Evolutionary conservation across 768 basidiomycete species (phyloP).

Genomic region (Cystoderma amianthinum): DNA sequence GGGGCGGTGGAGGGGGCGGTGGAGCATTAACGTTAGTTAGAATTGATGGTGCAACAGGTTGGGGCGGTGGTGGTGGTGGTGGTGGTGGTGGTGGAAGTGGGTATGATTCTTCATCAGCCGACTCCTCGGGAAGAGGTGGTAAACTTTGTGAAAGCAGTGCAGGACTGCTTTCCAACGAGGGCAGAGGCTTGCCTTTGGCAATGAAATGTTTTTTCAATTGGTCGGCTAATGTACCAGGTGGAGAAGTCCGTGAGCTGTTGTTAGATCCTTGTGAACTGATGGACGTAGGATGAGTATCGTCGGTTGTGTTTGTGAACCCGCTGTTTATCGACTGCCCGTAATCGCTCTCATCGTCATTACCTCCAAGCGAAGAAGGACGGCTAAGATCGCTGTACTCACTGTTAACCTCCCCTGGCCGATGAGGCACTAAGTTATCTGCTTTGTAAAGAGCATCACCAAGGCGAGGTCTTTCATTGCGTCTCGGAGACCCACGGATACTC

Average conservation of each 20-base stretch:
- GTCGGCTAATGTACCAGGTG: constrained; percentile 50
- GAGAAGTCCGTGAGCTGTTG: constrained; percentile 24
- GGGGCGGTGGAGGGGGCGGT: constrained; percentile 16
- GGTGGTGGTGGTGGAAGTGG: constrained; percentile 28
- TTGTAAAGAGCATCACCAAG: constrained; percentile 32
- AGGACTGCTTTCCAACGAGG: constrained; percentile 29
- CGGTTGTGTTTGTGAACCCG: constrained; percentile 42
- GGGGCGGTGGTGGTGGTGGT: constrained; percentile 28
- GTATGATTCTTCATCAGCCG: constrained; percentile 6
- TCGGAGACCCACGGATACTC: constrained; percentile 64
- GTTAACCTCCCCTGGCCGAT: constrained; percentile 29
- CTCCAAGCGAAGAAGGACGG: no score
- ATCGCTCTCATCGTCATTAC: constrained; percentile 50
- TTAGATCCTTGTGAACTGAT: constrained; percentile 37
- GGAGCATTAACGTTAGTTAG: no score
- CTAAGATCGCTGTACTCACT: not conserved
- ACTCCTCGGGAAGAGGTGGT: constrained; percentile 11
- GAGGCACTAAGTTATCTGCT: constrained; percentile 33
- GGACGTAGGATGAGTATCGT: constrained; percentile 52
- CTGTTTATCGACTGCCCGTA: constrained; percentile 42
- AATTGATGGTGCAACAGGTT: no score
- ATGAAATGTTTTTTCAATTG: constrained; percentile 55
- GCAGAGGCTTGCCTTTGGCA: constrained; percentile 35
- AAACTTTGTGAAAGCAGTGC: constrained; percentile 13
- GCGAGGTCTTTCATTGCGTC: constrained; percentile 42